Evolutionary conservation across 75 land plant species (phyloP), one percentile per base, ranked within the genome.

Genomic region (Azolla pinnata): DNA sequence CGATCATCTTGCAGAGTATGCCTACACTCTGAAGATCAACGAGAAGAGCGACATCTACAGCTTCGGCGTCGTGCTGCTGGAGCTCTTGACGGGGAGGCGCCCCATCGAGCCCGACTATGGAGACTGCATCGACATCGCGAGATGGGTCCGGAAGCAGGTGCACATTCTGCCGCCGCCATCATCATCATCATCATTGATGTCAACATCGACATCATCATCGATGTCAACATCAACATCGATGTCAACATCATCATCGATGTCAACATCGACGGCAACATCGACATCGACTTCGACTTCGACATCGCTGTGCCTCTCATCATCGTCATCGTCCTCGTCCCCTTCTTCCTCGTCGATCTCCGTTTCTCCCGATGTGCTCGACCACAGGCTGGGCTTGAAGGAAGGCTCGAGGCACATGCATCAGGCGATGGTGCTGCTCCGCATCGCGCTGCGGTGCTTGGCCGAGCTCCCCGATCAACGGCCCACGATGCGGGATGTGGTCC

Each of bases 1-100:
- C 40, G 12, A 5, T 35, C 12, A 35, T 35, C 40, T 12, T 52
- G 44, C 79, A 84, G 88, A 84, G 59, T 84, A 78, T 57, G 84
- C 72, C 3, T 78, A 84, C 73, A 81, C 84, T 25, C 61, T 25
- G 40, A 84, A 61, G 59, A 67, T 84, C 31, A 73, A 59, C 49
- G 81, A 81, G 74, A 84, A 84, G 75, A 78, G 84, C 47, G 88
- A 84, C 31, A 83, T 84, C 18, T 84, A 81, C 63, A 81, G 84
- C 67, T 84, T 84, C 29, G 88, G 88, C 31, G 84, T 85, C 12
- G 88, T 85, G 38, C 69, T 81, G 30, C 51, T 85, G 79, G 88
- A 85, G 74, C 62, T 85, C 32, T 76, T 81, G 55, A 85, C 84
- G 1, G 88, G 88, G 4, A 81, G 60, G 38, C 56, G 70, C 33